Base-by-base conservation (phyloP, 176 grass and related monocot species). In the Rhipidocladum racemiflorum region DNA sequence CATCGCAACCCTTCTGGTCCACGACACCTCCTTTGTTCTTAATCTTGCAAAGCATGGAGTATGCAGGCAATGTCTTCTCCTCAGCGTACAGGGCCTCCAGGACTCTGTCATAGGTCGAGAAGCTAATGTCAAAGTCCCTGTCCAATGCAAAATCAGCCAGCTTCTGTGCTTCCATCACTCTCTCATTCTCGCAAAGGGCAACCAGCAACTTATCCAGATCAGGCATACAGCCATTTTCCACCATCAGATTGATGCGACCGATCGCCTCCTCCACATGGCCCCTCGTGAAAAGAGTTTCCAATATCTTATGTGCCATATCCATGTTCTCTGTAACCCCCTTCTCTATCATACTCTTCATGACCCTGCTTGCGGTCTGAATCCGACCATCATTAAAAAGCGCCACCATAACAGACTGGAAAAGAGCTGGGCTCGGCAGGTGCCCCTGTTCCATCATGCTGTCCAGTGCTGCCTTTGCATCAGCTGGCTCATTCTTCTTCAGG, bases 401-500 rank as follows among this genome's bases (percentile, higher is more conserved):
- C 21, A 76, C 87, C 90, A 93, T 95, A 60, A 98, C 96, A 11
- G 89, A 95, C 61, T 88, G 81, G 76, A 99, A 95, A 24, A 99
- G 83, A 63, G 87, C 45, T 40, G 90, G 66, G 51, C 84, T 99
- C 2, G 96, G 96, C 40, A 93, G 23, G 63, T 99, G 88, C 9
- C 92, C 96, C 43, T 98, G 92, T 35, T 95, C 92, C 82, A 99
- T 95, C 96, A 99, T 99, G 72, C 70, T 85, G 80, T 95, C 92
- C 56, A 99, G 9, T n/a, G 91, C 87, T 15, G 40, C 84, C 84
- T 79, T 93, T 53, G 96, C 96, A 80, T 99, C 96, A 55, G 96
- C 79, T 23, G 90, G 66, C 44, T 91, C 96, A 7, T 70, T 82
- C 72, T 93, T 99, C 89, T 90, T 87, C 36, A 99, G 74, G 89